A percentile compares a stretch with the other conserved stretches of the same genome.
Evolutionary conservation across 2,329 filamentous ascomycete species (phyloP).

Genomic region (Lanzia echinophila): DNA sequence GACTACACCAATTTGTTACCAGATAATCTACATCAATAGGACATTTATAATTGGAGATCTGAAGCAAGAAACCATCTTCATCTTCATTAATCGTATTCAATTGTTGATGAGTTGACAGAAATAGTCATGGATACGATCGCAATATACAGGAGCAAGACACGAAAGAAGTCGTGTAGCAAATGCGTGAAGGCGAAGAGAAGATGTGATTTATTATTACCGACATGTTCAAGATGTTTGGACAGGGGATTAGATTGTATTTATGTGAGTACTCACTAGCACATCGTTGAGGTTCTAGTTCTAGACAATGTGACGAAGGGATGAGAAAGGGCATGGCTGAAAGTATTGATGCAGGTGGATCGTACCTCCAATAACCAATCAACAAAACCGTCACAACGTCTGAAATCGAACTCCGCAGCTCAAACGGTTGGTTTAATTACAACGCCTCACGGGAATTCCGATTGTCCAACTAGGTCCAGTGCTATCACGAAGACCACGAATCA

Average conservation of each 20-base stretch:
- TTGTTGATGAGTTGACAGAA: neutral
- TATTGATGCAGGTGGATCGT: neutral
- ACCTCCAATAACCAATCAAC: neutral
- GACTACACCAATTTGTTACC: too few relatives aligned
- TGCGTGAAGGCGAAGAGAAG: slow-evolving; percentile 23
- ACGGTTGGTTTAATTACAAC: neutral
- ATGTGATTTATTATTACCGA: slow-evolving; percentile 21
- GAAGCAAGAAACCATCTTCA: too few relatives aligned
- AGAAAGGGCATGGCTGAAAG: neutral
- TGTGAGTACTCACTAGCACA: slow-evolving; percentile 10
- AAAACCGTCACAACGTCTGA: neutral
- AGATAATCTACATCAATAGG: too few relatives aligned
- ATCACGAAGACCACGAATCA: too few relatives aligned
- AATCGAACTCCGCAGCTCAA: neutral
- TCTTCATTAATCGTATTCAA: too few relatives aligned
- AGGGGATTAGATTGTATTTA: slow-evolving; percentile 17
- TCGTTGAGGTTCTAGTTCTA: neutral
- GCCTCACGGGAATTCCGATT: neutral
- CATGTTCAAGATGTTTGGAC: slow-evolving; percentile 17
- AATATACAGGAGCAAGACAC: slow-evolving; percentile 6
- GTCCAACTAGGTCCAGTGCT: too few relatives aligned
- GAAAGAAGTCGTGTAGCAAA: slow-evolving; percentile 18
- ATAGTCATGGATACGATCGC: neutral
- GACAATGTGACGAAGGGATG: neutral
- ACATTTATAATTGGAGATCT: too few relatives aligned